Conservation (phyloP, 306 rosid genomes). For the Fragaria ananassa region DNA sequence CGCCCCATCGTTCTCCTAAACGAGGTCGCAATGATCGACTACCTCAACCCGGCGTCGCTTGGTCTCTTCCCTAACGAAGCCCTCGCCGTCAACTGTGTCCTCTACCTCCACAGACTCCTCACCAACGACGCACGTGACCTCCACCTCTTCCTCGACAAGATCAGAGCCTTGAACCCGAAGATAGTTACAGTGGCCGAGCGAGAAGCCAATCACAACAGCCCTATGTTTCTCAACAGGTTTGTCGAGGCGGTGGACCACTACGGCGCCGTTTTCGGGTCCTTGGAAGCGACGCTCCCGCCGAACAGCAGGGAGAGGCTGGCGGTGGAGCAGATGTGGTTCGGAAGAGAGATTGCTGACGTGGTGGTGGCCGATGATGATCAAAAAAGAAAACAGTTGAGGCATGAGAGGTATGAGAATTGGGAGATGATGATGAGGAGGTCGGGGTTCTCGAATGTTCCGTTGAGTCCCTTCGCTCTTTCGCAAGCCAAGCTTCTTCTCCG, state of each 20-base stretch:
- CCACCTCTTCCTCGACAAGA: slow-evolving; percentile 33
- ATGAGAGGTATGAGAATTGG: slow-evolving; percentile 44
- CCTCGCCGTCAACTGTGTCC: slow-evolving; percentile 50
- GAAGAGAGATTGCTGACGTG: slow-evolving; percentile 41
- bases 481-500: slow-evolving; percentile 55
- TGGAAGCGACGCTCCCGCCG: slow-evolving; percentile 55
- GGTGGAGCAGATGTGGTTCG: slow-evolving; percentile 52
- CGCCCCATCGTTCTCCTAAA: slow-evolving; percentile 35
- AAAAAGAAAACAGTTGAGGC: slow-evolving; percentile 15
- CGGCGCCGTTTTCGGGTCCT: slow-evolving; percentile 38
- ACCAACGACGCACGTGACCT: slow-evolving; percentile 24
- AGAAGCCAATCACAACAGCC: slow-evolving; percentile 44
- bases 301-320: slow-evolving; percentile 44
- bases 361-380: slow-evolving; percentile 25
- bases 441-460: slow-evolving; percentile 42
- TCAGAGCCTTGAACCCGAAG: slow-evolving; percentile 42
- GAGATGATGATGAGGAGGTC: slow-evolving; percentile 36
- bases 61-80: slow-evolving; percentile 37
- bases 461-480: slow-evolving; percentile 53
- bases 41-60: slow-evolving; percentile 20
- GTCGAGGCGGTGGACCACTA: slow-evolving; percentile 48
- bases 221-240: slow-evolving; percentile 34
- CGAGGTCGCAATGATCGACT: slow-evolving; percentile 6
- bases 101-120: slow-evolving; percentile 39
- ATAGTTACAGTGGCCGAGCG: slow-evolving; percentile 45